Evolutionary conservation across 2,329 filamentous ascomycete genomes (phyloP), one percentile per base, ranked within the genome.

Genomic region (Colletotrichum truncatum): DNA sequence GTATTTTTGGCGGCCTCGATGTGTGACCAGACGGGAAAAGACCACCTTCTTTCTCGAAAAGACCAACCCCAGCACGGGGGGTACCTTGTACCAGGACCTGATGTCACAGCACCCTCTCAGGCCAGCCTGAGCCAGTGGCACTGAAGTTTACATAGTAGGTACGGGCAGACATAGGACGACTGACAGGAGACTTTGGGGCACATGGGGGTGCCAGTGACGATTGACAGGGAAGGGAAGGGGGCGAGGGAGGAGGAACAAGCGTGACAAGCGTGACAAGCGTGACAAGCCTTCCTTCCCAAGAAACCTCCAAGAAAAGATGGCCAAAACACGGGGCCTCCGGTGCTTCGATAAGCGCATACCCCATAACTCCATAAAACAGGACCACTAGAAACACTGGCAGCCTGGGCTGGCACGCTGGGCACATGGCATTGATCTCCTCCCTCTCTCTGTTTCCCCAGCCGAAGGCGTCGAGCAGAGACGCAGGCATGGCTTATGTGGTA

Each of bases 331-430:
- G 36, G 57, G 32, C 43, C 49, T 38, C 56, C 32, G 57, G 23
- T 4, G 48, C 62, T 51, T 43, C 30, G 57, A 51, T 65, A 65
- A 55, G 28, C 43, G 62, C 57, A 65, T 65, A 49, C 49, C 32
- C 61, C 30, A 32, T 61, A 64, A 49, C 16, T 64, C 41, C 18
- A 64, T 54, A 49, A 39, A 16, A n/a, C 34, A 39, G 52, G 52
- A 45, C 38, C 26, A 34, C 26, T 18, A 23, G 38, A 43, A 55
- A 32, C 51, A 14, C 45, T 49, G 45, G 26, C 28, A 32, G 46
- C n/a, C n/a, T n/a, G n/a, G n/a, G n/a, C n/a, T n/a, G n/a, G n/a
- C n/a, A n/a, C n/a, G n/a, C 43, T 32, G 46, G 46, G 46, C 46
- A 28, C 14, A 23, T 16, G 7, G 23, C n/a, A 21, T 11, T 12